Base-by-base conservation (phyloP, 202 grass and related monocot species). In the Carex arenaria region DNA sequence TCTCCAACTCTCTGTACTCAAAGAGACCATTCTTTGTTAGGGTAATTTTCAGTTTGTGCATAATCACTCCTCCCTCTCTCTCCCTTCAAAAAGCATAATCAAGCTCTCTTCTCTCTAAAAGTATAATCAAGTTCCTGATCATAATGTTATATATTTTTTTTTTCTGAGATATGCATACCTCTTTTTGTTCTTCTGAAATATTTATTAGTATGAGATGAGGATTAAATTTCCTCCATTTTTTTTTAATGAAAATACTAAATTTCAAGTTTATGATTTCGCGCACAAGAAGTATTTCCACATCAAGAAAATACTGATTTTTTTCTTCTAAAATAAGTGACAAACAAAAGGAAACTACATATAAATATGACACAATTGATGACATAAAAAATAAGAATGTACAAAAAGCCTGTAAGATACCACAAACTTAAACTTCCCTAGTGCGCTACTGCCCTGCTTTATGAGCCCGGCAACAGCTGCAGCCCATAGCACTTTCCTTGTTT, bases 361-460 rank as follows among this genome's bases (percentile, higher is more conserved):
- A 20, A 20, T 45, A 42, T 69, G 66, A 19, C 66, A 68, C 34
- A 34, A 42, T 68, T 0, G 3, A 42, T 68, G 34, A 36, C 13
- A 17, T 3, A 68, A 20, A 40, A 68, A 69, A 59, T 19, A 59
- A 69, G 65, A 69, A 69, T 40, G 34, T 69, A 13, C 62, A 64
- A 31, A 49, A 45, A 45, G 42, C 8, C 8, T 45, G 8, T 45
- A 45, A 8, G 42, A 49, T 51, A 7, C 43, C 51, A 32, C 8
- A 61, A 69, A 61, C 51, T 64, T 51, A n/a, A n/a, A n/a, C n/a
- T n/a, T n/a, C n/a, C n/a, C n/a, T n/a, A n/a, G n/a, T n/a, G n/a
- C 19, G 38, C 60, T 67, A 61, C 61, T 81, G 79, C 61, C 20
- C 11, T 52, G 79, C 45, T 64, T 81, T 81, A 67, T 43, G 38